Base-by-base conservation (phyloP, 257 asterid genomes). In the Forsythia viridissima region DNA sequence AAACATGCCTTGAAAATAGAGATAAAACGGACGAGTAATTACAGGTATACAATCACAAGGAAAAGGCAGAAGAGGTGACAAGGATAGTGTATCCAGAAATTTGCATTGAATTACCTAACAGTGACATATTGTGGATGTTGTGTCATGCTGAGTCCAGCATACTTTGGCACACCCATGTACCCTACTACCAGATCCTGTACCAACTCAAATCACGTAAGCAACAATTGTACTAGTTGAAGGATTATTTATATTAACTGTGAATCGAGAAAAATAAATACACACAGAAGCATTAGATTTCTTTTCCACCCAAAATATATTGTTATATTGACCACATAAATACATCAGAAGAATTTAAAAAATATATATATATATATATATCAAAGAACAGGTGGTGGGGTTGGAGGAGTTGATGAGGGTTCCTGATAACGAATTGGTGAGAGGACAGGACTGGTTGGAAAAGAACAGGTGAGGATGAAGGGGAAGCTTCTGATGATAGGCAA, bases 141-240 rank as follows among this genome's bases (percentile, higher is more conserved):
- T 34, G 94, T 86, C 98, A 93, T 93, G 90, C 93, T 88, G 83
- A 95, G 83, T 71, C 97, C 97, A 66, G 90, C 84, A 82, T 91
- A 91, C 81, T 95, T 95, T 6, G 99, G 99, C 66, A 95, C 99
- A 39, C 98, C 99, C 98, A 95, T 95, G 92, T 93, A 95, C 68
- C 99, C 99, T 59, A 95, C 97, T 75, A 95, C 99, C 93, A 95
- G 61, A 89, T 95, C 99, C 99, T 95, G 94, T 73, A 83, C 87
- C 73, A 70, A 66, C 74, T 76, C 75, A 77, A 76, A 8, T 81
- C 61, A 72, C 70, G 65, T 44, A 70, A 66, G 81, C 73, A 41
- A 75, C 68, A 65, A 68, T 71, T 57, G 48, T 63, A 82, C 10
- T 63, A 63, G 70, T 63, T 24, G 70, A 63, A 30, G 37, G 39